Percentiles rank a stretch among this genome's conserved stretches.
Evolutionary conservation across 805 yeast species (phyloP).

Genomic region (Metschnikowia kofuensis): DNA sequence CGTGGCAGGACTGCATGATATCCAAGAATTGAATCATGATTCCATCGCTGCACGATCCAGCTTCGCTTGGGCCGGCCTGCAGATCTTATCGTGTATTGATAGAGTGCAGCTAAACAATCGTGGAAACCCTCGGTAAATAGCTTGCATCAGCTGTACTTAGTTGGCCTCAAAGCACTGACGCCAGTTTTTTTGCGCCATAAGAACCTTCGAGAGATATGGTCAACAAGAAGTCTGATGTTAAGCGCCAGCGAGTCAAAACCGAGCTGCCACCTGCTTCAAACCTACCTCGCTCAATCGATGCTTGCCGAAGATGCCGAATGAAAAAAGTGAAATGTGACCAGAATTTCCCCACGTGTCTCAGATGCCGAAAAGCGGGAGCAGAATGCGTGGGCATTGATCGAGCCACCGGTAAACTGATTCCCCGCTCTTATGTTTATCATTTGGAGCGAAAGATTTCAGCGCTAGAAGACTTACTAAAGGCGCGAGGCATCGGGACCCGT

Average conservation of each 20-base stretch:
- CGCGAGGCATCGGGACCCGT: background rate
- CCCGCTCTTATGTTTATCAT: conserved; percentile 72
- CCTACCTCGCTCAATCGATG: conserved; percentile 67
- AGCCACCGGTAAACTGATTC: conserved; percentile 82
- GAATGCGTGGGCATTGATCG: conserved; percentile 86
- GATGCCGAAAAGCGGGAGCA: conserved; percentile 59
- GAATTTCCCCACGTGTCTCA: conserved; percentile 62
- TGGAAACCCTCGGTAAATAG: background rate
- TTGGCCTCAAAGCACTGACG: background rate
- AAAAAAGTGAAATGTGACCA: conserved; percentile 69
- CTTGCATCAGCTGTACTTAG: background rate
- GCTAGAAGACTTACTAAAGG: conserved; percentile 43
- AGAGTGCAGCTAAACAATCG: background rate
- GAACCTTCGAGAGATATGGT: background rate
- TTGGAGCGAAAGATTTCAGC: conserved; percentile 61
- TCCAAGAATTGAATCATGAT: too few species aligned
- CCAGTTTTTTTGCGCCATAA: background rate
- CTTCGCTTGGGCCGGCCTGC: conserved; percentile 2
- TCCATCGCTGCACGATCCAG: background rate
- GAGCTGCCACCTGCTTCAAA: background rate
- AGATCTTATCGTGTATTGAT: conserved; percentile 7
- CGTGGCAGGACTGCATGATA: too few species aligned
- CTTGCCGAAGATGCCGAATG: conserved; percentile 78
- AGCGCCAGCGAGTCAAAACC: background rate
- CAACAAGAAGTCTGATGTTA: background rate